Evolutionary conservation across 805 yeast genomes (phyloP).

Genomic region (Saccharomycopsis lassenensis): DNA sequence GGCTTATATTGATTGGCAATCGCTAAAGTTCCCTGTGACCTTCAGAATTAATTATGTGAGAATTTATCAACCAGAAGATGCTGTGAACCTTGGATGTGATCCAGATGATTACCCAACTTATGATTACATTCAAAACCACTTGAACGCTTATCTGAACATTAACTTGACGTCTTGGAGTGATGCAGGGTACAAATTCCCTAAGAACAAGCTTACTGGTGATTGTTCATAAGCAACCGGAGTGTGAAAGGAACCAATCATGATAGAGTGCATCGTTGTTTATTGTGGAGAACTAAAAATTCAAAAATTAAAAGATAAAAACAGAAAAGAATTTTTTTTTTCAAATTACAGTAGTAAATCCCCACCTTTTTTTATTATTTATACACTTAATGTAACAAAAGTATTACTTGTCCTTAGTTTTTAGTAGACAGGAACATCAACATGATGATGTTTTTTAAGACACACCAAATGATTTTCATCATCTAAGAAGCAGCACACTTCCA

Average conservation of each 20-base stretch:
- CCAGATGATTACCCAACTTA: conserved; percentile 77
- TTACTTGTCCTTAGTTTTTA: no score
- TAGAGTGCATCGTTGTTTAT: no score
- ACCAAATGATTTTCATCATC: conserved; percentile 19
- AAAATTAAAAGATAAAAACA: no score
- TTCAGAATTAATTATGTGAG: conserved; percentile 80
- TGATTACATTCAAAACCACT: conserved; percentile 68
- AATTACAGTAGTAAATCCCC: no score
- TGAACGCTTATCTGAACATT: conserved; percentile 52
- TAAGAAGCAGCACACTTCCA: conserved; percentile 53
- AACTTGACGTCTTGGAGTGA: conserved; percentile 66
- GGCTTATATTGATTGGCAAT: conserved; percentile 90
- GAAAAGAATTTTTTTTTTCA: no score
- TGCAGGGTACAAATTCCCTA: conserved; percentile 67
- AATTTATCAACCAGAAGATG: conserved; percentile 73
- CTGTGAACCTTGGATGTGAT: conserved; percentile 64
- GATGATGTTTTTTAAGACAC: no score
- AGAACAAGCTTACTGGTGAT: conserved; percentile 44
- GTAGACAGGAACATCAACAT: no score
- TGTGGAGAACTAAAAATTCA: no score
- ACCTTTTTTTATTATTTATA: no score
- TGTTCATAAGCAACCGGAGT: no score
- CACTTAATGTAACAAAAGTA: no score
- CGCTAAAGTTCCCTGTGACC: conserved; percentile 64
- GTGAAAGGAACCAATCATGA: no score